A percentile compares a stretch with the other conserved stretches of the same genome.
Conservation (phyloP, 768 basidiomycete genomes). For the Infundibulicybe gibba region DNA sequence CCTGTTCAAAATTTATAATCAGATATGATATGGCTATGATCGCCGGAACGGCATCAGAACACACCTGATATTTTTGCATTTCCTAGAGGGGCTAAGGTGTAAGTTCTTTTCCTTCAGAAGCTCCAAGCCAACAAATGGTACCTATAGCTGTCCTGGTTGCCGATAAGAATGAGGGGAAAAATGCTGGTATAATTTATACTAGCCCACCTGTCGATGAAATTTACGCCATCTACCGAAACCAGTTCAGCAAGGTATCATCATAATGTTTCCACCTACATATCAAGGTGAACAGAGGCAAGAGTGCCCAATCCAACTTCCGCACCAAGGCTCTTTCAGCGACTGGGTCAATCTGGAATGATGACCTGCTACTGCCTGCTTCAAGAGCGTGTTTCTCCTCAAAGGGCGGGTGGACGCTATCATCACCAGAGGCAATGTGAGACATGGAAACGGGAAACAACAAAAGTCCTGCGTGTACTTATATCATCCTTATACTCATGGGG, state of each 20-base stretch:
- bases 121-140: not conserved
- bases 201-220: slow-evolving; percentile 16
- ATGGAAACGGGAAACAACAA: too few species aligned
- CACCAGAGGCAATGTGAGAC: too few species aligned
- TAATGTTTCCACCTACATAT: slow-evolving; percentile 12
- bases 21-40: not conserved
- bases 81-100: slow-evolving; percentile 4
- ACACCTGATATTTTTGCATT: slow-evolving; percentile 19
- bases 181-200: not conserved
- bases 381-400: too few species aligned
- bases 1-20: slow-evolving; percentile 4
- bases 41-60: too few species aligned
- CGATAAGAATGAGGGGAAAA: not conserved
- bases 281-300: slow-evolving; percentile 25
- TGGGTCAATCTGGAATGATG: slow-evolving; percentile 5
- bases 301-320: slow-evolving; percentile 28
- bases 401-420: too few species aligned
- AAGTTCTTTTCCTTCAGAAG: not conserved
- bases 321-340: slow-evolving; percentile 32
- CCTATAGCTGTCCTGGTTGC: slow-evolving; percentile 16
- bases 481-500: too few species aligned
- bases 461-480: too few species aligned
- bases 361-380: too few species aligned
- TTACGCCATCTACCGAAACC: slow-evolving; percentile 13
- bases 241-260: not conserved